phyloP scores from a whole-genome alignment of 345 rosid species.

The Gossypium mustelinum region DNA sequence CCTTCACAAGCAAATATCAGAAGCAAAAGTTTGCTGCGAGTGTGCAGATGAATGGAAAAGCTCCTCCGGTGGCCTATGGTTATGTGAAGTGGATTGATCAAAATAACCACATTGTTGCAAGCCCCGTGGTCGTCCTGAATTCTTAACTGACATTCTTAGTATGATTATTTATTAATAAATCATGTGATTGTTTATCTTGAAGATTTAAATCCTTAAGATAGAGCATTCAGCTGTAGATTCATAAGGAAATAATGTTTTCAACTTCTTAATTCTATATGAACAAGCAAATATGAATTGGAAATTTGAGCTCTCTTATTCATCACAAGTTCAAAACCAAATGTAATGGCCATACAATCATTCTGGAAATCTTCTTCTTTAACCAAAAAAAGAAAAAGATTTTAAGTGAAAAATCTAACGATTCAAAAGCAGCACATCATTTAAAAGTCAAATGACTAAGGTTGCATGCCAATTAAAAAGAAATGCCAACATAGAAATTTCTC shows the following conservation, averaged over 20 bases:
- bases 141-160: not conserved
- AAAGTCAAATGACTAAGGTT: too few species aligned
- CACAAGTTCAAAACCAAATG: too few species aligned
- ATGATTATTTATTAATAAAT: not conserved
- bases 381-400: too few species aligned
- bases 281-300: not conserved
- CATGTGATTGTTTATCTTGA: not conserved
- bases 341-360: too few species aligned
- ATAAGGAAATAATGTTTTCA: not conserved
- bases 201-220: not conserved
- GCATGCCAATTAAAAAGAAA: too few species aligned
- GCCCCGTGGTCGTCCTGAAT: slow-evolving; percentile 5
- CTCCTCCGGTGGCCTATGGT: not conserved
- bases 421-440: too few species aligned
- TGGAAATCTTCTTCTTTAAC: too few species aligned
- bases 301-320: too few species aligned
- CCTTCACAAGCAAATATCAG: not conserved
- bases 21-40: not conserved
- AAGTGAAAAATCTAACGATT: too few species aligned
- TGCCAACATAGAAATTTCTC: too few species aligned
- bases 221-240: not conserved
- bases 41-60: not conserved
- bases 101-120: not conserved
- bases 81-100: slow-evolving; percentile 1
- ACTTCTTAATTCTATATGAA: not conserved